phyloP scores from a whole-genome alignment of 208 protist genomes.

The Crithidia expoeki region DNA sequence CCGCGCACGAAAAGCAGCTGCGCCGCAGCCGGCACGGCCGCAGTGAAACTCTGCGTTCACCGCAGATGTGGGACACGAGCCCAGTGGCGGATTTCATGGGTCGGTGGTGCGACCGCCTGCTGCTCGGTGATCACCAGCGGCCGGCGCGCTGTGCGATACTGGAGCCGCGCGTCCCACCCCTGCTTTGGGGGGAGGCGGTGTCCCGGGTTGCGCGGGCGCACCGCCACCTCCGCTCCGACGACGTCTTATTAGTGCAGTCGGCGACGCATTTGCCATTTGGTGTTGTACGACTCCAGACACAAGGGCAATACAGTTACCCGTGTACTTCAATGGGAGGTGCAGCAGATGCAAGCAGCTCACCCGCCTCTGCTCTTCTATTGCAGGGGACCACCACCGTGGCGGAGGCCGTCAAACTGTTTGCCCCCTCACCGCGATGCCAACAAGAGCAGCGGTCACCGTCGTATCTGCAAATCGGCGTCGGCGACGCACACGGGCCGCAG shows the following conservation, averaged over 20 bases:
- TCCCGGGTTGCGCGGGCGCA: conserved; percentile 61
- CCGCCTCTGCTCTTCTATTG: not conserved
- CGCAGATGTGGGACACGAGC: conserved; percentile 82
- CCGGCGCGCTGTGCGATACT: conserved; percentile 72
- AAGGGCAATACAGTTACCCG: too few species aligned
- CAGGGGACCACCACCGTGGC: conserved; percentile 12
- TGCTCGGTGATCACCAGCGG: conserved; percentile 62
- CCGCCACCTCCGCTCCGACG: conserved; percentile 38
- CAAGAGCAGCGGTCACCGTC: not conserved
- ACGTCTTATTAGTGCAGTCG: conserved; percentile 68
- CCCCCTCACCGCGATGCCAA: not conserved
- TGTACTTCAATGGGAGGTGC: not conserved
- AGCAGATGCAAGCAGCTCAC: not conserved
- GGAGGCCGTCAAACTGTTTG: conserved; percentile 38
- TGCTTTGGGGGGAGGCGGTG: conserved; percentile 51
- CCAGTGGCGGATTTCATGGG: conserved; percentile 72
- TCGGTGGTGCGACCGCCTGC: conserved; percentile 83
- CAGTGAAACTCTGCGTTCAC: conserved; percentile 32
- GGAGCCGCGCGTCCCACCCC: conserved; percentile 52
- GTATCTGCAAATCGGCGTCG: conserved; percentile 57
- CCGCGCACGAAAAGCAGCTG: conserved; percentile 14
- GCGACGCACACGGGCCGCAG: conserved; percentile 30
- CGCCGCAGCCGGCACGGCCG: conserved; percentile 4
- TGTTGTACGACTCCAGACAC: conserved; percentile 30
- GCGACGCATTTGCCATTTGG: conserved; percentile 54